phyloP scores from a whole-genome alignment of 2,329 filamentous ascomycete species.

The Neofusicoccum umdonicola region DNA sequence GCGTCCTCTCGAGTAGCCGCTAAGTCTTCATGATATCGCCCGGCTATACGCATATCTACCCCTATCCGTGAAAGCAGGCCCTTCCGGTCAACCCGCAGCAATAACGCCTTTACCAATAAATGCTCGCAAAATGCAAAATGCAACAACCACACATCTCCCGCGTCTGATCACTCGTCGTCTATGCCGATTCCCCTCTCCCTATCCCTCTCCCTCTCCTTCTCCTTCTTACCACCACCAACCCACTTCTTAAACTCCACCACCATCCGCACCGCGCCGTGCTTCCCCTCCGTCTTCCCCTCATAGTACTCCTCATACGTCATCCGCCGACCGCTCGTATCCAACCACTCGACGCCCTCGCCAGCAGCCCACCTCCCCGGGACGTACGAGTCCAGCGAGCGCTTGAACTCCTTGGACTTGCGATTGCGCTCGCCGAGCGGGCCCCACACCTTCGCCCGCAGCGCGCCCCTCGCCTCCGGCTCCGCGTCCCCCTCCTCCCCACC shows the following conservation, averaged over 20 bases:
- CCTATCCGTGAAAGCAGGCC: too few relatives aligned
- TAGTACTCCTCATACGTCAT: not conserved
- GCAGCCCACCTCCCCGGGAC: not conserved
- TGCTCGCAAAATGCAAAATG: too few relatives aligned
- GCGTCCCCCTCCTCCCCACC: not conserved
- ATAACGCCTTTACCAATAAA: too few relatives aligned
- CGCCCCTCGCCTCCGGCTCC: too few relatives aligned
- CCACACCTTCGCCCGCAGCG: not conserved
- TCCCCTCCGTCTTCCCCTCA: not conserved
- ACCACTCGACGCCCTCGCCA: not conserved
- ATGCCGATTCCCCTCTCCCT: too few relatives aligned
- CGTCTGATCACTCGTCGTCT: too few relatives aligned
- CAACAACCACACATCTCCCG: too few relatives aligned
- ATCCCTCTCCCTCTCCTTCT: not conserved
- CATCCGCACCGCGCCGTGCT: not conserved
- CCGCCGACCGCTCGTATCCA: constrained; percentile 1
- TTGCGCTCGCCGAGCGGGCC: not conserved
- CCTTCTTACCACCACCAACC: not conserved
- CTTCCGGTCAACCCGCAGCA: too few relatives aligned
- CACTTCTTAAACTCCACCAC: not conserved
- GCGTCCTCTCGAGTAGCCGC: too few relatives aligned
- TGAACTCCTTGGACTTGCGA: not conserved
- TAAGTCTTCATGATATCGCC: too few relatives aligned
- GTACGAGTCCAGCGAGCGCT: not conserved
- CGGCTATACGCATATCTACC: too few relatives aligned